phyloP scores from a whole-genome alignment of 305 asterid genomes.

The Fraxinus paxiana region DNA sequence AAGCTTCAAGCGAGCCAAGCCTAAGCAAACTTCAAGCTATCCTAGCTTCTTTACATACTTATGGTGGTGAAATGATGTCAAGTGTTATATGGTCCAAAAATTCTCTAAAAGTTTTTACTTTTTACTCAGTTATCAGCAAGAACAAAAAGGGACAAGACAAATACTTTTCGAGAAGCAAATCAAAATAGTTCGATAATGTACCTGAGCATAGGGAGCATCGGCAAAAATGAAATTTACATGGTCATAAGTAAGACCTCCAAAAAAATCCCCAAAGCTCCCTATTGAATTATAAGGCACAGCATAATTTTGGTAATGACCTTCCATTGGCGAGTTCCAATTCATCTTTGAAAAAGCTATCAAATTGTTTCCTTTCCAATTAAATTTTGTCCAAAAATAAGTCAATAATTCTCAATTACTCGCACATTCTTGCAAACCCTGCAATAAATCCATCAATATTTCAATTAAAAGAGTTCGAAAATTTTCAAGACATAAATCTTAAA shows the following conservation, averaged over 20 bases:
- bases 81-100: not conserved
- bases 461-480: not conserved
- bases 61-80: not conserved
- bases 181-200: conserved; percentile 21
- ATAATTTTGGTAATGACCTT: conserved; percentile 53
- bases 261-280: conserved; percentile 82
- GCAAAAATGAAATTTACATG: conserved; percentile 78
- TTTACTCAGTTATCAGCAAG: conserved; percentile 7
- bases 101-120: not conserved
- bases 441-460: conserved; percentile 3
- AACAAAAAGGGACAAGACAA: not conserved
- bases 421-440: conserved; percentile 20
- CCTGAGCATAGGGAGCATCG: conserved; percentile 62
- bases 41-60: not conserved
- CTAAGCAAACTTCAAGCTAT: not conserved
- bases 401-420: conserved; percentile 23
- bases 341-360: conserved; percentile 28
- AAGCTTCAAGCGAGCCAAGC: conserved; percentile 5
- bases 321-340: conserved; percentile 76
- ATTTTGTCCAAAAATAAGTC: not conserved
- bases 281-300: conserved; percentile 73
- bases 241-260: conserved; percentile 79
- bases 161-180: conserved; percentile 7
- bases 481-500: not conserved
- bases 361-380: not conserved